Evolutionary conservation across 257 asterid genomes (phyloP).

Genomic region (Solanum dulcamara): DNA sequence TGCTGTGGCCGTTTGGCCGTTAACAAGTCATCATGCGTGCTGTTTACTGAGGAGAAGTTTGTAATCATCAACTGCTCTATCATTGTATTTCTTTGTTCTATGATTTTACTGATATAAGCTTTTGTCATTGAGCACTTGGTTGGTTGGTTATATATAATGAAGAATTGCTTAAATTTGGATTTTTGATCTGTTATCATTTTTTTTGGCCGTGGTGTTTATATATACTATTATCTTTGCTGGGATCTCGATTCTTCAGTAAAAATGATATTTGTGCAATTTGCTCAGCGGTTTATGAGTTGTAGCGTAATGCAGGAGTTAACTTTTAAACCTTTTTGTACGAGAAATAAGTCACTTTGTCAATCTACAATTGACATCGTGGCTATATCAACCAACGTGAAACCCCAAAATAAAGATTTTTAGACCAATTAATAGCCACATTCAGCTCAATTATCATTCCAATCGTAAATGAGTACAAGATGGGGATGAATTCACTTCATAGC

Average conservation of each 20-base stretch:
- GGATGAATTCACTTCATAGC: neutral
- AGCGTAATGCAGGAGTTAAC: neutral
- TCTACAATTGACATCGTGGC: neutral
- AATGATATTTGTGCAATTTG: neutral
- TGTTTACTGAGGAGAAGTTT: slow-evolving; percentile 1
- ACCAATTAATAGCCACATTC: neutral
- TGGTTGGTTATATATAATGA: neutral
- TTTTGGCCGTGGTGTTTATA: neutral
- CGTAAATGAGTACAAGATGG: neutral
- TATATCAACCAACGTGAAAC: neutral
- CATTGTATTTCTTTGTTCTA: neutral
- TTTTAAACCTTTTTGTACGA: neutral
- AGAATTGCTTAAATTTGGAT: neutral
- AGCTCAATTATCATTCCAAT: neutral
- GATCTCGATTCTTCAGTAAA: neutral
- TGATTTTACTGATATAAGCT: neutral
- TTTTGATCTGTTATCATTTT: neutral
- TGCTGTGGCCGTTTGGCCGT: too few relatives aligned
- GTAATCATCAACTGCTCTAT: neutral
- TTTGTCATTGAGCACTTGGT: neutral
- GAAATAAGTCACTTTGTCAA: neutral
- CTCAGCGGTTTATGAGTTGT: neutral
- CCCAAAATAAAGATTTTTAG: neutral
- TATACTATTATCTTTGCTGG: neutral
- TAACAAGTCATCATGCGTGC: slow-evolving; percentile 7